Evolutionary conservation across 305 asterid genomes (phyloP).

Genomic region (Striga hermonthica): DNA sequence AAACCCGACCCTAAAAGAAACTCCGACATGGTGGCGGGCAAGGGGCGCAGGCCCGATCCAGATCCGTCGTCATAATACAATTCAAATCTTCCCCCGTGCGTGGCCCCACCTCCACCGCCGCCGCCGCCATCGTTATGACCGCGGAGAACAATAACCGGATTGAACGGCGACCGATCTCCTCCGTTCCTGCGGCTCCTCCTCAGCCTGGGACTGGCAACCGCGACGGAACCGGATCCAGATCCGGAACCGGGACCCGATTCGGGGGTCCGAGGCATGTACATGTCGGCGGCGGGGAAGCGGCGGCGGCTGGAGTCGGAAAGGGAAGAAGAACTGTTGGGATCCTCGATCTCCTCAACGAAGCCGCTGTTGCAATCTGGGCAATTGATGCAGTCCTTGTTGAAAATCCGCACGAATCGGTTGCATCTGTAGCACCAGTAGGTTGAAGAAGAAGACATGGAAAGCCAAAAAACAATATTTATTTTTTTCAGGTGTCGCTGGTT

Average conservation of each 20-base stretch:
- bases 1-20: constrained; percentile 87
- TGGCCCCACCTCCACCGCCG: constrained; percentile 30
- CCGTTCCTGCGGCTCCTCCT: constrained; percentile 68
- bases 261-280: constrained; percentile 51
- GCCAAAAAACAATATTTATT: background rate
- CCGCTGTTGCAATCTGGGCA: constrained; percentile 87
- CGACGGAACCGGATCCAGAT: constrained; percentile 38
- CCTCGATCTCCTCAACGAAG: constrained; percentile 68
- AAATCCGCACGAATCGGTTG: constrained; percentile 68
- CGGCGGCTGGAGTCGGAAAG: constrained; percentile 65
- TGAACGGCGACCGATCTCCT: constrained; percentile 85
- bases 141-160: constrained; percentile 86
- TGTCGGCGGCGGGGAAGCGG: constrained; percentile 74
- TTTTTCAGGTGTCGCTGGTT: constrained; percentile 5
- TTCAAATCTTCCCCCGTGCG: constrained; percentile 60
- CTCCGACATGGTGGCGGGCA: constrained; percentile 82
- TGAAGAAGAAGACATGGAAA: constrained; percentile 55
- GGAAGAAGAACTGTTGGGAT: constrained; percentile 53
- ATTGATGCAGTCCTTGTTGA: constrained; percentile 48
- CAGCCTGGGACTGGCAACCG: constrained; percentile 59
- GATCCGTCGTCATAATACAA: constrained; percentile 82
- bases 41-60: constrained; percentile 78
- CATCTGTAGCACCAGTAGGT: constrained; percentile 91
- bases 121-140: constrained; percentile 47
- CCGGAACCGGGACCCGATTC: constrained; percentile 47